Evolutionary conservation across 441 rosid species (phyloP), one percentile per base, ranked within the genome.

Genomic region (Populus hybrid): DNA sequence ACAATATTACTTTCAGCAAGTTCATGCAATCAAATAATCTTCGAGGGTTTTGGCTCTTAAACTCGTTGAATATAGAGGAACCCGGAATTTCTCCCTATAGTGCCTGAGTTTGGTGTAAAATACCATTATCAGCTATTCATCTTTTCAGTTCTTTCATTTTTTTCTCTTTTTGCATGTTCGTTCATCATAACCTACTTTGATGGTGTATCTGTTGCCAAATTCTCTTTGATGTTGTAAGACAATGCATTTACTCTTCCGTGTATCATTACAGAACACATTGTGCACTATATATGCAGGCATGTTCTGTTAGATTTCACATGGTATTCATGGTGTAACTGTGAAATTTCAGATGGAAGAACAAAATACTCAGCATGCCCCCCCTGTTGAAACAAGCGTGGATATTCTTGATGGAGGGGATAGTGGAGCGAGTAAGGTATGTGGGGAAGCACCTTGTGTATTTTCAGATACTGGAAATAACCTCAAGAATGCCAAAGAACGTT

Each of bases 361-460:
- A 32, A 79, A 70, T 74, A 75, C 84, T 69, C 86, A 84, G 67
- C 77, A 79, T 12, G 84, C 82, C 2, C 90, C 84, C 32, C 77
- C 78, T 75, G 85, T 86, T 57, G 90, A 88, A 71, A 83, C 84
- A 69, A 74, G 70, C 66, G 85, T 87, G 14, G 92, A 88, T 79
- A 72, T 85, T 75, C 80, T 83, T 20, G 71, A 78, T 18, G 75
- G 71, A 38, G 84, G 78, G 69, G 78, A 72, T 28, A 77, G 80
- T 9, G 81, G 71, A 2, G 88, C 83, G 64, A 80, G 81, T 40
- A 88, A 82, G 79, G 36, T 80, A 69, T 89, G 94, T 71, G 88
- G 86, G 36, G 93, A 84, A 74, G 89, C 93, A 30, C 86, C 89
- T 2, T 86, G 92, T 80, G 90, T 88, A 65, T 86, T 91, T 79